Base-by-base conservation (phyloP, 345 rosid genomes). In the Eutrema japonicum region DNA sequence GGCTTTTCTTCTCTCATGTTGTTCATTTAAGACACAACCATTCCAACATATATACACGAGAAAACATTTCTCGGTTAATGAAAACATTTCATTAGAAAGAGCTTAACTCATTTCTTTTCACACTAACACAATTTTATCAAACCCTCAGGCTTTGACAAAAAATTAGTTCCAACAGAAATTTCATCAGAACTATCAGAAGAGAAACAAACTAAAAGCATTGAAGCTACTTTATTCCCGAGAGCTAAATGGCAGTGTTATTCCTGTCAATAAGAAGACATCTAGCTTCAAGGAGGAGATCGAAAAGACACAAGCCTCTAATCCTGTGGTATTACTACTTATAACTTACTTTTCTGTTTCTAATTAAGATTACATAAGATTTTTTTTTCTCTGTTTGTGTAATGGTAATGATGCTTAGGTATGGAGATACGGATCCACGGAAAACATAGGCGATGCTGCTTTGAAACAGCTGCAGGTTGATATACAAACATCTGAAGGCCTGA, bases 271-370 rank as follows among this genome's bases (percentile, higher is more conserved):
- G 65, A 74, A 83, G 66, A 83, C 75, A 74, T 73, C 70, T 69
- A 84, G 78, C 73, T 89, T 91, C 78, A 63, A 72, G 76, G 87
- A 88, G 70, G 97, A 94, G 84, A 72, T 85, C 50, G 82, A 76
- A 33, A 88, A 88, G 77, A 76, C 75, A 69, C 85, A 78, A 64
- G 93, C 83, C 22, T 82, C 96, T n/a, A 83, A 72, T 60, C 93
- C 92, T 59, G 60, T 65, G 88, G 97, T 91, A 83, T 66, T 76
- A 26, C 45, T 18, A 75, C n/a, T 38, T 35, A 16, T 18, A 1
- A 46, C 35, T 38, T 60, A 4, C 22, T 26, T 8, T 48, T 2
- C 4, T 58, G 6, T 32, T 32, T 59, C 66, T 48, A 40, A 2
- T 36, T 8, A 35, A 40, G 33, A n/a, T 51, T 68, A 51, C 62